Evolutionary conservation across 768 basidiomycete species (phyloP).

Genomic region (Gelatoporia subvermispora): DNA sequence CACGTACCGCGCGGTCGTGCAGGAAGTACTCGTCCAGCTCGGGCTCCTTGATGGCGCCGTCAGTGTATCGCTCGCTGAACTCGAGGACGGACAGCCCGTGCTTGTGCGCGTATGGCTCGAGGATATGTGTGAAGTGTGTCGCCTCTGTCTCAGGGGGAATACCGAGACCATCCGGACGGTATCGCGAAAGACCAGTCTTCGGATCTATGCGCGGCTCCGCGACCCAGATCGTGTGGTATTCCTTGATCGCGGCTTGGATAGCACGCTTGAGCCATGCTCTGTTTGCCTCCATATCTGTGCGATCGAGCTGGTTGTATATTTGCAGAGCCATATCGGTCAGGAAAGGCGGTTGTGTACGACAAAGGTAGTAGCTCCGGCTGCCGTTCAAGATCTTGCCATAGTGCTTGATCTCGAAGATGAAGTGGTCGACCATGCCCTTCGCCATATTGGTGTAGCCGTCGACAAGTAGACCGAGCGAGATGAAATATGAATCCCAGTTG

Average conservation of each 20-base stretch:
- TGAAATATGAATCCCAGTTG: conserved; percentile 96
- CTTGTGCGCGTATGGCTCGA: conserved; percentile 91
- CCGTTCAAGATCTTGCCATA: conserved; percentile 97
- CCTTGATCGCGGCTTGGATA: conserved; percentile 96
- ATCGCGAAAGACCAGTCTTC: conserved; percentile 91
- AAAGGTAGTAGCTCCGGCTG: conserved; percentile 91
- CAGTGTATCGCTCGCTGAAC: conserved; percentile 95
- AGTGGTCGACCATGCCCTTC: conserved; percentile 97
- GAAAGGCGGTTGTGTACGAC: conserved; percentile 96
- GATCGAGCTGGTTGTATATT: conserved; percentile 94
- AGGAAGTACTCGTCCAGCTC: conserved; percentile 94
- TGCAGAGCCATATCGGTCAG: conserved; percentile 97
- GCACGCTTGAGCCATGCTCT: conserved; percentile 91
- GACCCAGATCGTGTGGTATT: conserved; percentile 98
- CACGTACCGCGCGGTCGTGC: conserved; percentile 93
- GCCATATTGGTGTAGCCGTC: conserved; percentile 94
- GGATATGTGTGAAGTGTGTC: conserved; percentile 94
- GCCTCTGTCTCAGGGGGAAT: conserved; percentile 99
- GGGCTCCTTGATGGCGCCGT: conserved; percentile 77
- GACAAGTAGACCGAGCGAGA: conserved; percentile 87
- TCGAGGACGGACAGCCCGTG: conserved; percentile 91
- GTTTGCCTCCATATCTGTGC: conserved; percentile 74
- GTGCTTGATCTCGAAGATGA: conserved; percentile 98
- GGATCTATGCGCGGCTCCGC: conserved; percentile 91
- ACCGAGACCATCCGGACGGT: conserved; percentile 88